Percentiles rank a stretch among this genome's conserved stretches.
Conservation (phyloP, 2,329 filamentous ascomycete genomes). For the Ophiostoma ulmi region DNA sequence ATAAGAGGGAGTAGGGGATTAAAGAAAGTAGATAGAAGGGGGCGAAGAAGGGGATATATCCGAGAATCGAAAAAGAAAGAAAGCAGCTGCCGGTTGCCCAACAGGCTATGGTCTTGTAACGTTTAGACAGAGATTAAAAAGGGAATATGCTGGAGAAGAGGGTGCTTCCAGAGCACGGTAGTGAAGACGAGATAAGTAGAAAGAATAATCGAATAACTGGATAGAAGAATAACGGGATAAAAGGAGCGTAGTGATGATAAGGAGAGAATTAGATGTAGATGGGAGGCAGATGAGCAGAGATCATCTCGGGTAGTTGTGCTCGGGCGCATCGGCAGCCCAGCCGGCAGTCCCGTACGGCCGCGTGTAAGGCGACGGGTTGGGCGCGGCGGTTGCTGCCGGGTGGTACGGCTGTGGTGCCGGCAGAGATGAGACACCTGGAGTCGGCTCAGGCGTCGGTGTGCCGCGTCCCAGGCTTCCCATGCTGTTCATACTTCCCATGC, state of each 20-base stretch:
- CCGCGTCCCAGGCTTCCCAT: conserved; percentile 14
- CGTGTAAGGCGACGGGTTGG: conserved; percentile 23
- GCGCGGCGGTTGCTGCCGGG: not conserved
- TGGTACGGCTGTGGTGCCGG: conserved; percentile 19
- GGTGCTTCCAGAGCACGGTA: conserved; percentile 15
- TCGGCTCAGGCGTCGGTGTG: conserved; percentile 23
- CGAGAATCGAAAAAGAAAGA: not conserved
- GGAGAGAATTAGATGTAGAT: not conserved
- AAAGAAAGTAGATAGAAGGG: not conserved
- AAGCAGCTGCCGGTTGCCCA: not conserved
- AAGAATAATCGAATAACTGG: not conserved
- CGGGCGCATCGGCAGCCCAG: conserved; percentile 21
- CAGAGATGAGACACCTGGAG: conserved; percentile 15
- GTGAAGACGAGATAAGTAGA: not conserved
- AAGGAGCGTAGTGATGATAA: too few species aligned
- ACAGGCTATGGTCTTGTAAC: not conserved
- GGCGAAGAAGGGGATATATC: not conserved
- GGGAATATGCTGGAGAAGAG: not conserved
- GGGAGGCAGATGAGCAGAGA: too few species aligned
- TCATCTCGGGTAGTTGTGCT: not conserved
- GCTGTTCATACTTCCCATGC: conserved; percentile 20
- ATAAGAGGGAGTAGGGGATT: not conserved
- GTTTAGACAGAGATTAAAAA: not conserved
- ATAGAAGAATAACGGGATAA: not conserved
- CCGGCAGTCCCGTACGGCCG: conserved; percentile 27